Base-by-base conservation (phyloP, 2,329 filamentous ascomycete species). In the Verticillium longisporum region DNA sequence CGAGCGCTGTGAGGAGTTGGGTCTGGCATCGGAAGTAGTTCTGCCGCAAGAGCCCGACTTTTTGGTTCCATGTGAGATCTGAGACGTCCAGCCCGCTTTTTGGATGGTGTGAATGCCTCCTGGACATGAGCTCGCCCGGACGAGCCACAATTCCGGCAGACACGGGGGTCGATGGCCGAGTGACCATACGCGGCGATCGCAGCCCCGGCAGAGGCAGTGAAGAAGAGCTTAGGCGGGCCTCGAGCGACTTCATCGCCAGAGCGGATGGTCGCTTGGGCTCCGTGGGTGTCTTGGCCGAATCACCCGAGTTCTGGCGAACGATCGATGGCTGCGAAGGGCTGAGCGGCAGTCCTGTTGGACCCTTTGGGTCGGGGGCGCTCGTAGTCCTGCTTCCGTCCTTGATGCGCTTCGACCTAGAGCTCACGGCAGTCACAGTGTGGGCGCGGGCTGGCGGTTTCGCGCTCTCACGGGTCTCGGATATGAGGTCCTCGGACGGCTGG, bases 11-110 rank as follows among this genome's bases (percentile, higher is more conserved):
- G 63, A 95, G 72, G 69, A 95, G 93, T 66, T 91, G 88, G 1
- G 90, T 93, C 73, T 95, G 84, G 63, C 87, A 91, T 59, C 90
- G 82, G 71, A 94, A 95, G 72, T 95, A 95, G 72, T 95, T 91
- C 62, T 92, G 89, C 61, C 90, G 81, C 63, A 95, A 72, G 10
- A 92, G 75, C 57, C 87, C 86, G n/a, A 86, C 83, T 71, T 91
- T 91, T 71, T 93, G 88, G 11, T 78, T 74, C 4, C 77, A 72
- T 1, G 86, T 85, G 69, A 94, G 76, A 26, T 88, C 83, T n/a
- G 80, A 82, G 2, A 87, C 80, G 15, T 78, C 84, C 13, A 86
- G 71, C 5, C 83, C 74, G 5, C 81, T 81, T 66, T 88, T 85
- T 58, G 80, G 71, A 62, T 83, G 77, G 67, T 87, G 87, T 2